Evolutionary conservation across 1,284 basidiomycete genomes (phyloP), one percentile per base, ranked within the genome.

Genomic region (Boletus semigastroideus): DNA sequence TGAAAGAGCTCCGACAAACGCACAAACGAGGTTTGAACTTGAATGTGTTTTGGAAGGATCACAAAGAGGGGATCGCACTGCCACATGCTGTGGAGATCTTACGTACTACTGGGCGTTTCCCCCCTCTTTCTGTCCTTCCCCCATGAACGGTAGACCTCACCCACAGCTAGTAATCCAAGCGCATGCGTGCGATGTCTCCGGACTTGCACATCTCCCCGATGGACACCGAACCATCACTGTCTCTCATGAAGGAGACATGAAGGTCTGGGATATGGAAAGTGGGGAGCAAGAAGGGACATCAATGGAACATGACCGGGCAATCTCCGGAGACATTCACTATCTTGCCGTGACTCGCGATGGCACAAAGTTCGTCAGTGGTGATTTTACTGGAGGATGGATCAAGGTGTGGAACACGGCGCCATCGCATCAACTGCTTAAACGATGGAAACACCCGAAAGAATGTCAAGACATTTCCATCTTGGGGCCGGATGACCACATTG

Each of bases 331-430:
- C 5, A 22, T 22, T 5, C 22, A 22, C 5, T 22, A 22, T 16
- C 34, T 53, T 11, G 46, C 37, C 7, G n/a, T 55, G n/a, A 55
- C 41, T 11, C 19, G 6, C 5, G 53, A 45, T 22, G 46, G 53
- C 1, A 56, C 19, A 2, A 57, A 28, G 38, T 49, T 46, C 2
- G 20, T 58, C 11, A 51, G 42, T 17, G 3, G 39, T 4, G 30
- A 36, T 4, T 22, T 22, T 3, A 27, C 2, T n/a, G 25, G 2
- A 33, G 38, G 9, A 2, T 22, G 0, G 1, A 30, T 58, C 22
- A 49, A 37, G 14, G 20, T 58, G 2, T 58, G 51, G 56, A 46
- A 51, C 10, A 14, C 31, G 2, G 14, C 43, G 22, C 22, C 22
- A 34, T 51, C 49, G 5, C 41, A 39, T 8, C 14, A 11, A 8